phyloP scores from a whole-genome alignment of 2,329 filamentous ascomycete species.

The Fusarium beomiforme region DNA sequence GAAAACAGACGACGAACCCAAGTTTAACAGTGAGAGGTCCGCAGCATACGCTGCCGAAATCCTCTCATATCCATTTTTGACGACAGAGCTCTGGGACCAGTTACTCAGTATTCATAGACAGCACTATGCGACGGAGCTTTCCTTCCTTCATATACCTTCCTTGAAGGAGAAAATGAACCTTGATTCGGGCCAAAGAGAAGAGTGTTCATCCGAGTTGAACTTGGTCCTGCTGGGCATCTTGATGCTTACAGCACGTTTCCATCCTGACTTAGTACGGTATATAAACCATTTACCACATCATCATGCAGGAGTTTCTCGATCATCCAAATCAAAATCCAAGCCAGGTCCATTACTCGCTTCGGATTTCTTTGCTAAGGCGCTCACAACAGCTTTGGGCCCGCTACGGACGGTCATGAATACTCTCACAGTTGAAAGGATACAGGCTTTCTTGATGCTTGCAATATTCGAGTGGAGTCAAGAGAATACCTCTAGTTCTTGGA shows the following conservation, averaged over 20 bases:
- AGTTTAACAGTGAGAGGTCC: not conserved
- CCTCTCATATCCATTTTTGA: constrained; percentile 70
- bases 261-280: constrained; percentile 9
- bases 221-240: constrained; percentile 14
- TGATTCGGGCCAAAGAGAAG: not conserved
- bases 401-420: not conserved
- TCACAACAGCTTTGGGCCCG: constrained; percentile 6
- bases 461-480: constrained; percentile 12
- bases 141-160: constrained; percentile 69
- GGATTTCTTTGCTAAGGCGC: not conserved
- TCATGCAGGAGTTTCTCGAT: not conserved
- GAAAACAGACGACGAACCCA: not conserved
- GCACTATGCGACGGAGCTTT: constrained; percentile 77
- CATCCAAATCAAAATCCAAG: not conserved
- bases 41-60: constrained; percentile 63
- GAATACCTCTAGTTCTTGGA: not conserved
- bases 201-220: not conserved
- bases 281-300: not conserved
- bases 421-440: not conserved
- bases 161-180: constrained; percentile 1
- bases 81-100: constrained; percentile 72
- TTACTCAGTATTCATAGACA: constrained; percentile 76
- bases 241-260: constrained; percentile 12
- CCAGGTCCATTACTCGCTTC: not conserved
- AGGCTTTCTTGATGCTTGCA: constrained; percentile 12